Percentiles rank a stretch among this genome's conserved stretches.
phyloP scores from a whole-genome alignment of 2,329 filamentous ascomycete species.

The Hypoxylon sp. region DNA sequence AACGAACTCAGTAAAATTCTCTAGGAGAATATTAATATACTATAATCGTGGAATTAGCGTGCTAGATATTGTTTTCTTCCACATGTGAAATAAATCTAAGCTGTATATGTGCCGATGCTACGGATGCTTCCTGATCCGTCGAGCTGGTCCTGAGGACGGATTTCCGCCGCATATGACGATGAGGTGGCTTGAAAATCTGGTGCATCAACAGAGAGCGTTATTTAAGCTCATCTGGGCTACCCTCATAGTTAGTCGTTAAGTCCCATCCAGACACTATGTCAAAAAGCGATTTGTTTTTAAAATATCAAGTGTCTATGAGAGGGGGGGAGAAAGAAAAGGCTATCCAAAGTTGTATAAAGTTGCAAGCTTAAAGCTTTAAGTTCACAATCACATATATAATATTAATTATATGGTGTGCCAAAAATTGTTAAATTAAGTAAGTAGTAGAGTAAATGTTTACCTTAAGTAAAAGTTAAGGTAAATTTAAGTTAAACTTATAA shows the following conservation, averaged over 20 bases:
- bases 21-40: not conserved
- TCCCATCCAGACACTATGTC: no score
- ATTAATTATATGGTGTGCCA: no score
- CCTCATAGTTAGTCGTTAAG: not conserved
- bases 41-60: not conserved
- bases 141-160: not conserved
- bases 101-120: not conserved
- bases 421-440: no score
- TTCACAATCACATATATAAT: no score
- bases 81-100: not conserved
- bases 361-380: no score
- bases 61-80: not conserved
- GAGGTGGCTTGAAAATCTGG: not conserved
- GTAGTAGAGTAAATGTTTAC: no score
- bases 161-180: not conserved
- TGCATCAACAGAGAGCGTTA: slow-evolving; percentile 1
- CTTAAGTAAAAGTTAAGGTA: no score
- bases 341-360: no score
- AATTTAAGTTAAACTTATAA: no score
- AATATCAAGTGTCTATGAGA: no score
- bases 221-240: slow-evolving; percentile 3
- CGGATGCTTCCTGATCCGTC: not conserved
- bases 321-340: no score
- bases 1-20: not conserved
- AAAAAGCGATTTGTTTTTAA: no score